Base-by-base conservation (phyloP, 495 filamentous ascomycete genomes). In the Annulohypoxylon moriforme region DNA sequence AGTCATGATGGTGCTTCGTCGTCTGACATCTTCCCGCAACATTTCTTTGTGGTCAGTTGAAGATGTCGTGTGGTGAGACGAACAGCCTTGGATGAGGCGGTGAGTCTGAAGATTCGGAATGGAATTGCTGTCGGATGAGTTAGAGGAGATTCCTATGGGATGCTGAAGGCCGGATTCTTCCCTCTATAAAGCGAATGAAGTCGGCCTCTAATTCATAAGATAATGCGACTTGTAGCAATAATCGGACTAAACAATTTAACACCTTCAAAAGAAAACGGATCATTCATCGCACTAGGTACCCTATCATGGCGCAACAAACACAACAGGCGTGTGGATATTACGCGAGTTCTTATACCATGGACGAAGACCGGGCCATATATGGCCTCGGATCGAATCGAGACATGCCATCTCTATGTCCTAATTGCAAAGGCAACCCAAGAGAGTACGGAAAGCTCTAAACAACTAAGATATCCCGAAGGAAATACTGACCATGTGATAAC, bases 351-450 rank as follows among this genome's bases (percentile, higher is more conserved):
- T 69, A 65, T 16, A 27, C 52, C 2, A 16, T 66, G 29, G 70
- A 73, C 31, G 70, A 73, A 46, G 70, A 73, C 18, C 55, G 70
- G 29, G 70, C 70, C 0, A 46, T 73, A 44, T 73, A 56, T 22
- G 70, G 70, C 11, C 60, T 73, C 4, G 70, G 70, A 20, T 49
- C 53, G 20, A 73, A 73, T 20, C 70, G 70, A 16, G 70, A 69
- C 16, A 68, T 73, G 70, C 70, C 70, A 25, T 68, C 70, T 31
- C 24, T 73, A 11, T 73, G 70, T 16, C 70, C 70, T 2, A 60
- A 73, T 13, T 73, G 70, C 14, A 73, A 73, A 65, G 70, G 70
- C 29, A 73, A 73, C 24, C 70, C 70, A 20, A 65, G 70, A 73
- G 70, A 73, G 70, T 73, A 72, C 3, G 64, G 4, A 20, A 16